Conservation (phyloP, 2,329 filamentous ascomycete genomes). For the Ramularia endophylla region DNA sequence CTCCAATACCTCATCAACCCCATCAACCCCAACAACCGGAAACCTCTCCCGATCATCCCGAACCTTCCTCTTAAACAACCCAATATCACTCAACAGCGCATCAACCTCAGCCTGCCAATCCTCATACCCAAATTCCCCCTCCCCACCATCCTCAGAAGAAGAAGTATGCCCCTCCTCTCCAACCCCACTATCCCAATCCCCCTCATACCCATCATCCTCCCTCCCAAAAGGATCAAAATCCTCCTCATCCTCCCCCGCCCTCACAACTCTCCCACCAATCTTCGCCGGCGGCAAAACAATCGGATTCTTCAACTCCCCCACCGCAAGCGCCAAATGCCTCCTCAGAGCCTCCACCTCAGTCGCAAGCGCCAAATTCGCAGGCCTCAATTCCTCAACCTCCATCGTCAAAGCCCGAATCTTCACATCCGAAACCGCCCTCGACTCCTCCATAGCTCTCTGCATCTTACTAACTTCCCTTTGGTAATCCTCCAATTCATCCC, state of each 20-base stretch:
- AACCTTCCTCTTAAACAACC: slow-evolving; percentile 77
- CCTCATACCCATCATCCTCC: slow-evolving; percentile 46
- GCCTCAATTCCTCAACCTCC: slow-evolving; percentile 45
- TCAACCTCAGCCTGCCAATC: slow-evolving; percentile 73
- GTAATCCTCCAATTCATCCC: slow-evolving; percentile 88
- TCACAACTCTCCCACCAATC: no score
- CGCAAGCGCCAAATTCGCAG: slow-evolving; percentile 52
- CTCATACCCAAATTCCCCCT: slow-evolving; percentile 38
- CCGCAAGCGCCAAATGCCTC: slow-evolving; percentile 78
- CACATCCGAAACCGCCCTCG: slow-evolving; percentile 79
- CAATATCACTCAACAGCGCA: slow-evolving; percentile 72
- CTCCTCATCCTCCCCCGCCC: slow-evolving; percentile 22
- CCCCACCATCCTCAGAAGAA: slow-evolving; percentile 45
- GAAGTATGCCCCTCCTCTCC: slow-evolving; percentile 41
- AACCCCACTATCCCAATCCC: slow-evolving; percentile 56
- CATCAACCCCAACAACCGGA: slow-evolving; percentile 11
- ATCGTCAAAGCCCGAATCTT: slow-evolving; percentile 77
- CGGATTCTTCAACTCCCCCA: slow-evolving; percentile 83
- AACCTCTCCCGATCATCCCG: slow-evolving; percentile 72
- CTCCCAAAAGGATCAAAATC: slow-evolving; percentile 9
- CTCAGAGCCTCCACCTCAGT: slow-evolving; percentile 78
- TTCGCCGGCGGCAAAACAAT: slow-evolving; percentile 57
- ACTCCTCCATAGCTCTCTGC: slow-evolving; percentile 96
- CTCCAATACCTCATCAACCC: not conserved
- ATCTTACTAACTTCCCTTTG: slow-evolving; percentile 83